Conservation (phyloP, 352 stramenopile species). For the Phytophthora pini region DNA sequence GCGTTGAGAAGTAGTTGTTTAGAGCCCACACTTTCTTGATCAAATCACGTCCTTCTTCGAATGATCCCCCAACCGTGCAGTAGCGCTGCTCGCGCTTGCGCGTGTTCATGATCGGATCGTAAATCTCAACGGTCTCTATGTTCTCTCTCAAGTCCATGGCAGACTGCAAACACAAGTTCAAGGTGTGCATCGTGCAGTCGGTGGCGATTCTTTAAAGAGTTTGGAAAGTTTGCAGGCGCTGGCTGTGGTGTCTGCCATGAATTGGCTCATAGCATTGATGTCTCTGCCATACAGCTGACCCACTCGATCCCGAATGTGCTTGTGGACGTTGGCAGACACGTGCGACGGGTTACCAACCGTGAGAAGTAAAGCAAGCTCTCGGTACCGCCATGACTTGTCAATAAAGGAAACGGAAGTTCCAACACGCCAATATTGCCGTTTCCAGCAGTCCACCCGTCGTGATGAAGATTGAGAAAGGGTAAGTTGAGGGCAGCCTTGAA, state of each 20-base stretch:
- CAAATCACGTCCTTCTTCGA: conserved; percentile 2
- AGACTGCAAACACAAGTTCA: conserved; percentile 4
- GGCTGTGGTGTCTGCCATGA: neutral
- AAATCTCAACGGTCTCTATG: neutral
- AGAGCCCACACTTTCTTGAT: neutral
- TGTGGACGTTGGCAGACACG: neutral
- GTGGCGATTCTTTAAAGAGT: conserved; percentile 4
- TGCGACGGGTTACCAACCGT: conserved; percentile 10
- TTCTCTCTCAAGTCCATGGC: conserved; percentile 3
- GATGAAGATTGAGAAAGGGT: conserved; percentile 10
- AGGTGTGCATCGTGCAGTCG: conserved; percentile 7
- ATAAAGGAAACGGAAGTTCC: conserved; percentile 1
- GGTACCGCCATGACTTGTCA: neutral
- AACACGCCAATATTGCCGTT: neutral
- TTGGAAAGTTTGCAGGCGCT: neutral
- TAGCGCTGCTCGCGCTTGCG: neutral
- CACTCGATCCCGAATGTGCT: conserved; percentile 5
- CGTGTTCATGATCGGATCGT: neutral
- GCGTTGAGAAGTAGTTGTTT: conserved; percentile 10
- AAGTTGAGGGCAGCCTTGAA: neutral
- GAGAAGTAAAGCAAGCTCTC: conserved; percentile 10
- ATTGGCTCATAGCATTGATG: conserved; percentile 1
- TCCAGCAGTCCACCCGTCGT: conserved; percentile 6
- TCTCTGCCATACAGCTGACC: neutral
- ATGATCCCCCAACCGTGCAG: conserved; percentile 1